Evolutionary conservation across 345 rosid species (phyloP), one percentile per base, ranked within the genome.

Genomic region (Populus ilicifolia): DNA sequence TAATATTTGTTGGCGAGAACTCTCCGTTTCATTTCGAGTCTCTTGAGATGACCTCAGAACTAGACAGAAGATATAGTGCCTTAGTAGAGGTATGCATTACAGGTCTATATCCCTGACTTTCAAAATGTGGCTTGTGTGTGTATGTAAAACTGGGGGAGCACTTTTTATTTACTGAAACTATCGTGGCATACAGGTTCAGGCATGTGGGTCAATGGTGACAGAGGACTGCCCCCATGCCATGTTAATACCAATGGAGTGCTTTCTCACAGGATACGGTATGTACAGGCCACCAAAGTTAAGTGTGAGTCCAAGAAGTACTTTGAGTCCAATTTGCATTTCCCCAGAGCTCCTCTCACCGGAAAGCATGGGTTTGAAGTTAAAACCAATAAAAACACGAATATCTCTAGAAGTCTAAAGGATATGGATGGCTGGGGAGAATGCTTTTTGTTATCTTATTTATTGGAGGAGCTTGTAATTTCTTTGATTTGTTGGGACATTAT

Each of bases 161-260:
- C 25, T 18, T 68, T 54, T 52, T 67, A 13, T 67, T 73, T 56
- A 67, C 5, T n/a, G 23, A 54, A 52, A 56, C 14, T 2, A 13
- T 23, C 48, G 73, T 29, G 17, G 70, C 70, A 43, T 77, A 46
- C 87, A 94, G 98, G 99, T 95, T 73, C 97, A 90, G 83, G 97
- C 91, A 75, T 92, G 98, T 78, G 99, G 99, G 62, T 93, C 99
- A 0, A 78, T 92, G 90, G 99, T 96, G 80, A 96, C 95, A 0
- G 95, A 96, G 88, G 99, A 93, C n/a, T n/a, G 76, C 98, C 99
- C 99, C 29, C 94, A 93, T 68, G 98, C 99, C 36, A 96, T 96
- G 98, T 80, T 93, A 75, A 92, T 96, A 80, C 97, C 99, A 11
- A 65, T 96, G 82, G 99, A 96, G 81, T 96, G 90, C 84, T 96